These are phyloP conservation scores for Clonostachys solani DNA, from an alignment of 2,329 filamentous ascomycete species.

Conservation along the genomic window DNA sequence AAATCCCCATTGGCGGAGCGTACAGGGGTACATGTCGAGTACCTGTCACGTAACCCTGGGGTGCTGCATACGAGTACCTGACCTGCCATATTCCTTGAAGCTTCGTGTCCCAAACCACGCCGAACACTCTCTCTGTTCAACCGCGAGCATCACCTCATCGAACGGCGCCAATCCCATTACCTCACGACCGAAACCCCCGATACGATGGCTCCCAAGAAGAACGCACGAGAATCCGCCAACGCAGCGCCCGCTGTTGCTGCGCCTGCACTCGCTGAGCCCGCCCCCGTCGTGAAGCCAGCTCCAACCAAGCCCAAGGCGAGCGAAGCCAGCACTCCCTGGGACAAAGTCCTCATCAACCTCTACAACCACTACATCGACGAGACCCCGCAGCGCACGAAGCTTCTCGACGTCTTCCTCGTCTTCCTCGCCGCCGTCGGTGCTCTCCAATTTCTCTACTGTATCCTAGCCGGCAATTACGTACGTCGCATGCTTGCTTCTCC, in stretches of 20 bases:
- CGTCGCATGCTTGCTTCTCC: conserved; percentile 32
- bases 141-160: no score
- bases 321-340: conserved; percentile 28
- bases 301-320: conserved; percentile 7
- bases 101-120: no score
- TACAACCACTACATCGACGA: conserved; percentile 73
- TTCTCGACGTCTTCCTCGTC: conserved; percentile 85
- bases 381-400: conserved; percentile 87
- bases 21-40: no score
- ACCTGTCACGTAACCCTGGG: no score
- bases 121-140: no score
- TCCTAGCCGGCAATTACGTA: conserved; percentile 92
- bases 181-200: not conserved
- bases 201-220: conserved; percentile 49
- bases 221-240: conserved; percentile 25
- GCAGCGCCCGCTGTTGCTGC: conserved; percentile 20
- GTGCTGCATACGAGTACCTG: no score
- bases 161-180: no score
- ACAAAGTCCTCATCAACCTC: conserved; percentile 64
- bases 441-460: conserved; percentile 92
- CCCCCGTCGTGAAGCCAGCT: conserved; percentile 6
- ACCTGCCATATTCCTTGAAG: no score
- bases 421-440: conserved; percentile 83
- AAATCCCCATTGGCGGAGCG: no score
- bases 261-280: conserved; percentile 16